These are phyloP conservation scores for Mycena rebaudengoi DNA, from an alignment of 768 basidiomycete genomes.

Conservation along the genomic window DNA sequence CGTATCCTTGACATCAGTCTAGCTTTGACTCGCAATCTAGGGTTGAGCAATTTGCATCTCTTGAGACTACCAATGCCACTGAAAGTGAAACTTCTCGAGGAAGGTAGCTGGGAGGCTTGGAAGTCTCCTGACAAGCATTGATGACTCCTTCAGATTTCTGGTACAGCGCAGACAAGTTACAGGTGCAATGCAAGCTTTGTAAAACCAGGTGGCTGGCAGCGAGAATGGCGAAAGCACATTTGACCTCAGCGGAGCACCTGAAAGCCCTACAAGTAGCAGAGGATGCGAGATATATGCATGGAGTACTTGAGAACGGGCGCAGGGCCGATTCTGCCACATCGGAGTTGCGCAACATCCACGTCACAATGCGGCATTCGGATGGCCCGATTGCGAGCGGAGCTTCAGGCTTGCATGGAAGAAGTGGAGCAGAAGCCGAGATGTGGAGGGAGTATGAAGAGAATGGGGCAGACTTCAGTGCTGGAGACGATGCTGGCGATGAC, in stretches of 20 bases:
- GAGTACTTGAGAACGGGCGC: not conserved
- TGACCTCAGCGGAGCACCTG: not conserved
- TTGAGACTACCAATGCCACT: no score
- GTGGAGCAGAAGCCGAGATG: slow-evolving; percentile 4
- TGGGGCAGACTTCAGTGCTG: not conserved
- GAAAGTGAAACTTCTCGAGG: no score
- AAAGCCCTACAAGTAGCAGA: not conserved
- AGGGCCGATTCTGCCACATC: not conserved
- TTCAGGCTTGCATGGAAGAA: no score
- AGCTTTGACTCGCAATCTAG: no score
- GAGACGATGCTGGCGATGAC: not conserved
- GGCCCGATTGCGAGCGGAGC: no score
- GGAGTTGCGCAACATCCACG: no score
- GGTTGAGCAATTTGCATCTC: no score
- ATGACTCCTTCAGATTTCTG: not conserved
- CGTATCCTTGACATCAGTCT: no score
- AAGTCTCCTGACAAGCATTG: not conserved
- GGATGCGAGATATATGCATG: not conserved
- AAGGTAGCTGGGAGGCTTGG: no score
- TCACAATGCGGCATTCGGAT: not conserved
- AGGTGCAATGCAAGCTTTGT: not conserved
- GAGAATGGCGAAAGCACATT: not conserved
- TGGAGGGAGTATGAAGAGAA: not conserved
- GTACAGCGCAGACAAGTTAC: not conserved
- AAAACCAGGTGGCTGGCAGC: not conserved